Base-by-base conservation (phyloP, 2,329 filamentous ascomycete species). In the Alternaria sp. region DNA sequence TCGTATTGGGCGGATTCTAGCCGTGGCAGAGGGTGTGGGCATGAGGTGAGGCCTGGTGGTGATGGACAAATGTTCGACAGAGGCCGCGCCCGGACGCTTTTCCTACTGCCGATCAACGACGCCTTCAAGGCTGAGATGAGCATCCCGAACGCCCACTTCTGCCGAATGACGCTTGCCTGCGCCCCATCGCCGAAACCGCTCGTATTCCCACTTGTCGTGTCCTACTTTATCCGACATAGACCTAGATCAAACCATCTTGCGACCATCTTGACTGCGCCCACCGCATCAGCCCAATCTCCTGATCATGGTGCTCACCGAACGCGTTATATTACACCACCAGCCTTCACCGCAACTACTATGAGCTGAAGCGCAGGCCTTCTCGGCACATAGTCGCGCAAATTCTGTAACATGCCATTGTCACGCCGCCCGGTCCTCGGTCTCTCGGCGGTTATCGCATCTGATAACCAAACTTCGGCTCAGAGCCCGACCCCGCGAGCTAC, bases 1-100 rank as follows among this genome's bases (percentile, higher is more conserved):
- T 51, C 6, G 50, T 44, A n/a, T 49, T 59, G 50, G 54, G 57
- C 26, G 45, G 30, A 32, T 49, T 59, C 45, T 32, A 21, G 51
- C 55, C 10, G 61, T 46, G 26, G 61, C 15, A 50, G 61, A 59
- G 30, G 50, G 30, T 45, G 54, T 56, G 54, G 25, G 43, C 47
- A 61, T 57, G 63, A 56, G 55, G 56, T 57, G 67, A 60, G 59
- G 57, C 59, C 57, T 59, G 59, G 57, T 63, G 62, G 61, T 68
- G 67, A 64, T 59, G 64, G 58, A 44, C 64, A 60, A 57, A 52
- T 59, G 21, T 61, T 25, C 36, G 19, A 40, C 54, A 25, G 32
- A 32, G 36, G 36, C 36, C 57, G 57, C 36, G 61, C 54, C 51
- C 54, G 58, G 51, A 30, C 56, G 59, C 57, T 61, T 57, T 58